phyloP scores from a whole-genome alignment of 164 flowering plant genomes.

The Chimonanthus salicifolius region DNA sequence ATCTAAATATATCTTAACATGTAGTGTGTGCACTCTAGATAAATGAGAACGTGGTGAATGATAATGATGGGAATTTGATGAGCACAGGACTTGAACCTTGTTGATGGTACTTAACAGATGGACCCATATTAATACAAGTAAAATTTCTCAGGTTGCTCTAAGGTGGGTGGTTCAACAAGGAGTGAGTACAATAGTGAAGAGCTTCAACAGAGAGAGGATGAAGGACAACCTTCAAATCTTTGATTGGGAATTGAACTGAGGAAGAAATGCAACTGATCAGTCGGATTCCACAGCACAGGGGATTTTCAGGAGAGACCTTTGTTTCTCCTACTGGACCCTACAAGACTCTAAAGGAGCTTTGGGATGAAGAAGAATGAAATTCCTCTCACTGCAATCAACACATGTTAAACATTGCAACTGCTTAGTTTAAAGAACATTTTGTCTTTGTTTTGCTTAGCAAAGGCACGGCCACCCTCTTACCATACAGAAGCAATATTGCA shows the following conservation, averaged over 20 bases:
- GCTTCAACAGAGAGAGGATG: conserved; percentile 25
- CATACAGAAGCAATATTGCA: too few species aligned
- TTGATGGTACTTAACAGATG: not conserved
- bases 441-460: too few species aligned
- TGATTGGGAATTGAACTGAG: conserved; percentile 24
- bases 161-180: conserved; percentile 34
- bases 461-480: too few species aligned
- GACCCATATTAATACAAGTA: too few species aligned
- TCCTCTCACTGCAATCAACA: not conserved
- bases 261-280: conserved; percentile 22
- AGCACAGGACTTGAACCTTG: too few species aligned
- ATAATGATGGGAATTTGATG: too few species aligned
- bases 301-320: not conserved
- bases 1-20: too few species aligned
- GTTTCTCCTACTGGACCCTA: conserved; percentile 18
- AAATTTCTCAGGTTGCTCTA: conserved; percentile 16
- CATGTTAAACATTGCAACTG: too few species aligned
- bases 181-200: conserved; percentile 22
- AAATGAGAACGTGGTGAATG: too few species aligned
- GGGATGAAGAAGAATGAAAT: conserved; percentile 26
- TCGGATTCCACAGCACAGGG: conserved; percentile 17
- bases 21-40: too few species aligned
- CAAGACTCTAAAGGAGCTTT: conserved; percentile 22
- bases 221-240: conserved; percentile 27
- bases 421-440: too few species aligned